Percentiles rank a stretch among this genome's conserved stretches.
Conservation (phyloP, 2,329 filamentous ascomycete genomes). For the Penicillium sp. region DNA sequence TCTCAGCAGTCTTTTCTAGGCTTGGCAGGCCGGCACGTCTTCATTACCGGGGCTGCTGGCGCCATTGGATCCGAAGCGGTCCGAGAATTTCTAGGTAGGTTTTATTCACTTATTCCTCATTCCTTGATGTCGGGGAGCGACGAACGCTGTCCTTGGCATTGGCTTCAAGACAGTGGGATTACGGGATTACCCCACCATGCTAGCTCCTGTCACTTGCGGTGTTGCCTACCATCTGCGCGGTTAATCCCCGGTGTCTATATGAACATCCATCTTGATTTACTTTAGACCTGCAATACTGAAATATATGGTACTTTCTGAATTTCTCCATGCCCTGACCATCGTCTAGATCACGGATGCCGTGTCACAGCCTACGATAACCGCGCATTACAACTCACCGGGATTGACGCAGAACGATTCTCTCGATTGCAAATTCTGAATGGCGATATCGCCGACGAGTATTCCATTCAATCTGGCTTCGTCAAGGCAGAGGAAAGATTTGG, state of each 20-base stretch:
- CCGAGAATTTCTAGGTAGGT: constrained; percentile 53
- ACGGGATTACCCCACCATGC: too few species aligned
- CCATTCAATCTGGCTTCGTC: constrained; percentile 43
- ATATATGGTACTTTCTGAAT: background rate
- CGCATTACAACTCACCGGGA: constrained; percentile 33
- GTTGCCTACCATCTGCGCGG: background rate
- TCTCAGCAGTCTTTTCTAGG: constrained; percentile 42
- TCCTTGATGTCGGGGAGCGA: background rate
- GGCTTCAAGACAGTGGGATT: background rate
- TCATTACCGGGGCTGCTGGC: constrained; percentile 55
- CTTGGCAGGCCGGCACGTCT: constrained; percentile 52
- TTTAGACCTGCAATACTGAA: background rate
- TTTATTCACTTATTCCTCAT: background rate
- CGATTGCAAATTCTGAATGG: constrained; percentile 46
- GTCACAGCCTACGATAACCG: constrained; percentile 54
- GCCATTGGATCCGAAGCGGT: constrained; percentile 53
- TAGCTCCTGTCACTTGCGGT: too few species aligned
- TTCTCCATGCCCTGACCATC: background rate
- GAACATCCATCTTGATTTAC: background rate
- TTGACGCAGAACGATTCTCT: constrained; percentile 29
- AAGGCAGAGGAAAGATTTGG: constrained; percentile 48
- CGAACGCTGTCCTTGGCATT: background rate
- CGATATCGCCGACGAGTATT: constrained; percentile 50
- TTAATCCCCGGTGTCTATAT: background rate
- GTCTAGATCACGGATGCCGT: constrained; percentile 53